These are phyloP conservation scores for Conoideocrella luteorostrata DNA, from an alignment of 2,329 filamentous ascomycete species.

Conservation along the genomic window DNA sequence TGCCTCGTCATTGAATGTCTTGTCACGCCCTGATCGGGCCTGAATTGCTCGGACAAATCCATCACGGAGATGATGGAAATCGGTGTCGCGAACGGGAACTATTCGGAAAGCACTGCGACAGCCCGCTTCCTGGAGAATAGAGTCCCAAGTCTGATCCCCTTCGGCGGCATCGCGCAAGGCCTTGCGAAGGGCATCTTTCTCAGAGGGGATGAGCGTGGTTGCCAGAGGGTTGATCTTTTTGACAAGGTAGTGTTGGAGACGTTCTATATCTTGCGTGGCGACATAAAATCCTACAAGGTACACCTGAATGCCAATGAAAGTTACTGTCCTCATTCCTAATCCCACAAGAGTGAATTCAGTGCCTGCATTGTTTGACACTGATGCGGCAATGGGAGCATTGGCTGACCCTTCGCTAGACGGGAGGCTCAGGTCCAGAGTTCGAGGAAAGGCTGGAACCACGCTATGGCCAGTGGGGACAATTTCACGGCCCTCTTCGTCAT, in stretches of 20 bases:
- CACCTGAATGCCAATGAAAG: constrained; percentile 82
- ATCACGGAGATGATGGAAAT: constrained; percentile 88
- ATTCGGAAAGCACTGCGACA: constrained; percentile 78
- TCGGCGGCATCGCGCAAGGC: constrained; percentile 62
- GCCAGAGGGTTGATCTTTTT: constrained; percentile 70
- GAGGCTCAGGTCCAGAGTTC: constrained; percentile 57
- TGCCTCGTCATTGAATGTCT: constrained; percentile 57
- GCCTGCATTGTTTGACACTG: constrained; percentile 33
- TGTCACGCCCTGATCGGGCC: constrained; percentile 56
- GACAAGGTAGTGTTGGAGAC: constrained; percentile 72
- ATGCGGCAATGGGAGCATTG: constrained; percentile 29
- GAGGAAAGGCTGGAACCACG: constrained; percentile 73
- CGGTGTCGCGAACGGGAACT: constrained; percentile 85
- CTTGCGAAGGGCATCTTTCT: constrained; percentile 67
- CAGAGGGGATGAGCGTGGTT: constrained; percentile 73
- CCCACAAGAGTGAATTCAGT: constrained; percentile 83
- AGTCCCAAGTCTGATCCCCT: constrained; percentile 69
- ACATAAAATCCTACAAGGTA: constrained; percentile 94
- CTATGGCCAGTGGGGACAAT: constrained; percentile 75
- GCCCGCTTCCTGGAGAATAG: constrained; percentile 57
- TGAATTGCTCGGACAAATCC: constrained; percentile 84
- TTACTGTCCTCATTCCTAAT: constrained; percentile 81
- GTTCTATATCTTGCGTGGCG: constrained; percentile 71
- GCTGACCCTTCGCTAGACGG: constrained; percentile 13
- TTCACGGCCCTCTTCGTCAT: constrained; percentile 63